phyloP scores from a whole-genome alignment of 2,329 filamentous ascomycete species.

The Lachnellula subtilissima region DNA sequence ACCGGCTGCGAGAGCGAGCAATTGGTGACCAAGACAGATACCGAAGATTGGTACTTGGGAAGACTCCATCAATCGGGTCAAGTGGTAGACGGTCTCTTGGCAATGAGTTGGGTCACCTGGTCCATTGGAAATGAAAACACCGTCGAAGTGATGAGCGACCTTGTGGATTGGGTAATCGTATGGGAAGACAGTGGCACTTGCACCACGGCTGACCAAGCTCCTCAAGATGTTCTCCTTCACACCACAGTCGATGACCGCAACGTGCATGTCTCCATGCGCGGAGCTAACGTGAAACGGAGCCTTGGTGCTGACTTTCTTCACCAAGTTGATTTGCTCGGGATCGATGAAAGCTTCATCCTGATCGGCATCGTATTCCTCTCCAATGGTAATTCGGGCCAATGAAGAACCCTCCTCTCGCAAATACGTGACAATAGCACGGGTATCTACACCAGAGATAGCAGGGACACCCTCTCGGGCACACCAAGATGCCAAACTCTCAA shows the following conservation, averaged over 20 bases:
- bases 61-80: slow-evolving; percentile 83
- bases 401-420: slow-evolving; percentile 96
- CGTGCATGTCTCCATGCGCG: slow-evolving; percentile 75
- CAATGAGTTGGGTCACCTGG: slow-evolving; percentile 98
- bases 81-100: slow-evolving; percentile 88
- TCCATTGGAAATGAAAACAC: slow-evolving; percentile 98
- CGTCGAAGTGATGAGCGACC: slow-evolving; percentile 95
- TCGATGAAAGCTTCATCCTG: slow-evolving; percentile 96
- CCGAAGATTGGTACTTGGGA: slow-evolving; percentile 93
- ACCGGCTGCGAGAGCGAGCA: slow-evolving; percentile 83
- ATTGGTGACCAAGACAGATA: slow-evolving; percentile 95
- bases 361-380: slow-evolving; percentile 97
- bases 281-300: slow-evolving; percentile 93
- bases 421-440: slow-evolving; percentile 90
- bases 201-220: slow-evolving; percentile 84
- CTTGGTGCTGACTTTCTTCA: slow-evolving; percentile 95
- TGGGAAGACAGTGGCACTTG: slow-evolving; percentile 89
- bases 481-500: slow-evolving; percentile 90
- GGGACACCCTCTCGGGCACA: slow-evolving; percentile 94
- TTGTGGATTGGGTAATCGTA: slow-evolving; percentile 98
- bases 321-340: slow-evolving; percentile 93
- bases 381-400: slow-evolving; percentile 87
- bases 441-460: slow-evolving; percentile 94
- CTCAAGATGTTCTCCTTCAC: slow-evolving; percentile 99
- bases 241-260: slow-evolving; percentile 94